Evolutionary conservation across 345 rosid species (phyloP).

Genomic region (Aegle marmelos): DNA sequence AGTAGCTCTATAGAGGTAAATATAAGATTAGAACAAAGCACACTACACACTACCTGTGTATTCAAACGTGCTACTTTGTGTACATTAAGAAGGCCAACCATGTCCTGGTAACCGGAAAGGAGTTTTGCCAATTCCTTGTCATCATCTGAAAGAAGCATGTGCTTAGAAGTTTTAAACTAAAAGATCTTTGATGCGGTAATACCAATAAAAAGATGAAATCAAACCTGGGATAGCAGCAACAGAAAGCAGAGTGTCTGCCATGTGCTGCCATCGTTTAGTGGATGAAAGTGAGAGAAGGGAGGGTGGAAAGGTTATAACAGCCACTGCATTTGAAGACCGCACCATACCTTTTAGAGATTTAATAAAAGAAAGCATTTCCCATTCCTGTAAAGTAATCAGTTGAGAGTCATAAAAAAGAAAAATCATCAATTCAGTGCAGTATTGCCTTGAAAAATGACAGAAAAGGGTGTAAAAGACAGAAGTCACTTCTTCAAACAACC

Average conservation of each 20-base stretch:
- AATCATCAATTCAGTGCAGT: neutral
- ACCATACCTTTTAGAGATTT: slow-evolving; percentile 72
- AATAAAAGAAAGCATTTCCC: slow-evolving; percentile 82
- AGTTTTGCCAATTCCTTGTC: slow-evolving; percentile 81
- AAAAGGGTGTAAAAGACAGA: neutral
- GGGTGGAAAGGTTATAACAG: slow-evolving; percentile 67
- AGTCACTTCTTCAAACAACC: neutral
- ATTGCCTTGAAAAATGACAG: neutral
- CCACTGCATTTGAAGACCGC: slow-evolving; percentile 77
- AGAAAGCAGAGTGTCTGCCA: slow-evolving; percentile 84
- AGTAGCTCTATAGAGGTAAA: neutral
- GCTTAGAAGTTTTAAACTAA: slow-evolving; percentile 8
- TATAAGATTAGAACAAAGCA: neutral
- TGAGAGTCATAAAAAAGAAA: neutral
- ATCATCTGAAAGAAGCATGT: slow-evolving; percentile 46
- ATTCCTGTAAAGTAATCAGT: slow-evolving; percentile 48
- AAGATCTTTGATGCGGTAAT: neutral
- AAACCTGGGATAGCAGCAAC: slow-evolving; percentile 85
- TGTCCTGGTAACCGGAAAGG: slow-evolving; percentile 88
- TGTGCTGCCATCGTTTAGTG: slow-evolving; percentile 79
- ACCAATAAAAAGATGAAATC: slow-evolving; percentile 1
- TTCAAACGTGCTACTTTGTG: slow-evolving; percentile 81
- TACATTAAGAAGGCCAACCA: slow-evolving; percentile 80
- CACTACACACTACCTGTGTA: slow-evolving; percentile 57
- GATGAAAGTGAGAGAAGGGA: slow-evolving; percentile 67